Evolutionary conservation across 148 eudicot species (phyloP).

Genomic region (Vaccinium darrowii): DNA sequence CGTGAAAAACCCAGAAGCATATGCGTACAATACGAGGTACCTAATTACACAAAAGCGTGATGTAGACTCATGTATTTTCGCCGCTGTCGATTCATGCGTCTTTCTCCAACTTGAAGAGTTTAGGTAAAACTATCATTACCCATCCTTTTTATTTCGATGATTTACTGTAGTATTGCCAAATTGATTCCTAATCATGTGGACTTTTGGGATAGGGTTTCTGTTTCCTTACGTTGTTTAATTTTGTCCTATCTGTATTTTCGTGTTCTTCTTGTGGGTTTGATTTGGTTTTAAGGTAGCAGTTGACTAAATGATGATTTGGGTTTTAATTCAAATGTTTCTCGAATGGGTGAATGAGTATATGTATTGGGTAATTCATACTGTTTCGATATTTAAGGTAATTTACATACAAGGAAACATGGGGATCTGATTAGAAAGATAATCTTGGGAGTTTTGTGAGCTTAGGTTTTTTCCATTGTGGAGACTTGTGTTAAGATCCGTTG

Average conservation of each 20-base stretch:
- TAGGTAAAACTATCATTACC: background rate
- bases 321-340: background rate
- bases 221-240: background rate
- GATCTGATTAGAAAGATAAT: background rate
- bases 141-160: background rate
- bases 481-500: background rate
- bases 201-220: background rate
- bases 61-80: background rate
- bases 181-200: background rate
- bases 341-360: background rate
- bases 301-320: background rate
- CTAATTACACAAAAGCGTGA: background rate
- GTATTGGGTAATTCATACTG: background rate
- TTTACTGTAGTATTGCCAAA: background rate
- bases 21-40: background rate
- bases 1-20: background rate
- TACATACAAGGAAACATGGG: background rate
- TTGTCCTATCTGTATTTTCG: background rate
- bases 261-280: background rate
- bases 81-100: conserved; percentile 5
- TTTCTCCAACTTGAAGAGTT: background rate
- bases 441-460: background rate
- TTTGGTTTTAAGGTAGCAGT: background rate
- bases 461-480: background rate
- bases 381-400: background rate